A percentile compares a stretch with the other conserved stretches of the same genome.
These are phyloP conservation scores for Cyberlindnera mrakii DNA, from an alignment of 805 yeast species.

Conservation along the genomic window DNA sequence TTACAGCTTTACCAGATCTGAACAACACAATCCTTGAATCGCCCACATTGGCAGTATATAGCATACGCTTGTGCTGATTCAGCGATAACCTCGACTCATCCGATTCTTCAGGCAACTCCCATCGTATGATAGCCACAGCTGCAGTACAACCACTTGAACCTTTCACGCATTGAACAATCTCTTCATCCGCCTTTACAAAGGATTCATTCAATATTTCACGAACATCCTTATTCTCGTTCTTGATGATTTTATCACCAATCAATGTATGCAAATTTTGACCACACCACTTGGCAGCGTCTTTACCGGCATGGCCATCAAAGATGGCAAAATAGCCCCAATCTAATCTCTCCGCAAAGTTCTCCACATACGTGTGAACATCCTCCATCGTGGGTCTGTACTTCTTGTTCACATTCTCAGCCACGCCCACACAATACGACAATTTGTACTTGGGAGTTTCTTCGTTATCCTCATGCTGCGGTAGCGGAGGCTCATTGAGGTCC, in stretches of 20 bases:
- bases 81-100: slow-evolving; percentile 18
- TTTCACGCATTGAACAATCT: slow-evolving; percentile 51
- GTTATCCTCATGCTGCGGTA: slow-evolving; percentile 1
- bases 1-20: slow-evolving; percentile 65
- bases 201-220: slow-evolving; percentile 61
- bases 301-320: slow-evolving; percentile 97
- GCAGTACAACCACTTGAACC: slow-evolving; percentile 93
- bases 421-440: slow-evolving; percentile 78
- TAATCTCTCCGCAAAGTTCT: slow-evolving; percentile 82
- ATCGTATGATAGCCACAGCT: slow-evolving; percentile 83
- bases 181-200: slow-evolving; percentile 69
- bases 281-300: slow-evolving; percentile 90
- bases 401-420: slow-evolving; percentile 81
- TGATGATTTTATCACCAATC: slow-evolving; percentile 51
- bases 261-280: slow-evolving; percentile 76
- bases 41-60: slow-evolving; percentile 93
- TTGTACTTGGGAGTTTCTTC: slow-evolving; percentile 25
- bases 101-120: slow-evolving; percentile 51
- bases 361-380: slow-evolving; percentile 89
- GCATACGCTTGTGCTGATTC: slow-evolving; percentile 55
- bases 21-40: slow-evolving; percentile 81
- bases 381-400: slow-evolving; percentile 88
- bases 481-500: not conserved
- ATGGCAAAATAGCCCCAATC: slow-evolving; percentile 96
- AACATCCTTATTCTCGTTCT: slow-evolving; percentile 44